These are phyloP conservation scores for Beauveria pseudobassiana DNA, from an alignment of 2,329 filamentous ascomycete genomes.

Conservation along the genomic window DNA sequence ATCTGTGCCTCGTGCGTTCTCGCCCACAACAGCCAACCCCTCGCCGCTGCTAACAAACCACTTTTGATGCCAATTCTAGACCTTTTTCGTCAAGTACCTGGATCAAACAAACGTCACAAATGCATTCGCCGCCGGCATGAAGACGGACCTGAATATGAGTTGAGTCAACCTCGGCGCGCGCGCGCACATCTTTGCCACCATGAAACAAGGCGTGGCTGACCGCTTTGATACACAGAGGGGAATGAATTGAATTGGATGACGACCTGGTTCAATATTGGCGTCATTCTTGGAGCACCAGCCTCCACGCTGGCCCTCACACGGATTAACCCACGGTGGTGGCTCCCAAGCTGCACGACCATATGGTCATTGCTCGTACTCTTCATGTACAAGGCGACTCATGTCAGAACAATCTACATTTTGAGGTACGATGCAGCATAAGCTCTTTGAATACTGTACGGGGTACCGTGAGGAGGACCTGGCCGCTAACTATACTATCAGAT, in stretches of 20 bases:
- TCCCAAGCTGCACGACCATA: slow-evolving; percentile 26
- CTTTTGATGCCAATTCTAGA: background rate
- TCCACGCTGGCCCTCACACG: slow-evolving; percentile 37
- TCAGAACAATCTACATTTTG: slow-evolving; percentile 36
- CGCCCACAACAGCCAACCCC: background rate
- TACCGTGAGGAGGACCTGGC: background rate
- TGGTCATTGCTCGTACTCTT: slow-evolving; percentile 35
- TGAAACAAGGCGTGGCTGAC: background rate
- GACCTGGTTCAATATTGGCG: slow-evolving; percentile 39
- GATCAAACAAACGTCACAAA: background rate
- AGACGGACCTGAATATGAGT: background rate
- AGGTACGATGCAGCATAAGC: background rate
- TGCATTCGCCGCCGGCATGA: background rate
- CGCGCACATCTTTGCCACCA: background rate
- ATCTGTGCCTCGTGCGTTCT: slow-evolving; percentile 28
- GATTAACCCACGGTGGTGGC: slow-evolving; percentile 34
- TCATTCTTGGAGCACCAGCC: slow-evolving; percentile 36
- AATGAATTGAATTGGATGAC: slow-evolving; percentile 32
- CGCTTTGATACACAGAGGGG: background rate
- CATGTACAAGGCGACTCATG: slow-evolving; percentile 29
- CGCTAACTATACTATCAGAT: background rate
- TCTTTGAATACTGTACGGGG: background rate
- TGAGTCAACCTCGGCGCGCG: background rate
- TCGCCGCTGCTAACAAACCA: background rate
- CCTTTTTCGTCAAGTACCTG: background rate